Evolutionary conservation across 2,329 filamentous ascomycete species (phyloP).

Genomic region (Aaosphaeria pasadenensis): DNA sequence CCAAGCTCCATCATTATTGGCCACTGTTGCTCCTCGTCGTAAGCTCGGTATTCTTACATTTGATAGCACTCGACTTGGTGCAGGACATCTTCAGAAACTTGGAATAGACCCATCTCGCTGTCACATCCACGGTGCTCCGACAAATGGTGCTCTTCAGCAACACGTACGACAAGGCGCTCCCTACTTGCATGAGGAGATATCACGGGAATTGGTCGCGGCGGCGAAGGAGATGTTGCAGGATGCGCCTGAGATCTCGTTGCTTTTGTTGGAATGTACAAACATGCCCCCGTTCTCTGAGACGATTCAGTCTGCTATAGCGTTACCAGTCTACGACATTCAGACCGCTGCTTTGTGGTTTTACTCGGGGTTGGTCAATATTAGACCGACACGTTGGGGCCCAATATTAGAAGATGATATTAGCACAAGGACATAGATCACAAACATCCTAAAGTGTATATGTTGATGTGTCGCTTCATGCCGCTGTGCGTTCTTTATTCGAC

Average conservation of each 20-base stretch:
- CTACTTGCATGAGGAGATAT: background rate
- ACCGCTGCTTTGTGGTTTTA: conserved; percentile 38
- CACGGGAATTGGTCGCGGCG: background rate
- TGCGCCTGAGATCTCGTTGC: conserved; percentile 19
- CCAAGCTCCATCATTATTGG: conserved; percentile 32
- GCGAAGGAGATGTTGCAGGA: conserved; percentile 11
- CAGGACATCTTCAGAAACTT: background rate
- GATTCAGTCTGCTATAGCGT: conserved; percentile 24
- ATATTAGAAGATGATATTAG: too few species aligned
- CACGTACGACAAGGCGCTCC: background rate
- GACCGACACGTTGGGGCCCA: background rate
- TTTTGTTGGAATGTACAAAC: conserved; percentile 37
- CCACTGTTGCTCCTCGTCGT: conserved; percentile 14
- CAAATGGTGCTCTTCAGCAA: background rate
- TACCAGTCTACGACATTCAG: conserved; percentile 29
- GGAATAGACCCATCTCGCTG: background rate
- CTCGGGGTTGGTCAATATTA: conserved; percentile 22
- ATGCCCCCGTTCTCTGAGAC: conserved; percentile 36
- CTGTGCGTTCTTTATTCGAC: too few species aligned
- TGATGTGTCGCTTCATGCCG: too few species aligned
- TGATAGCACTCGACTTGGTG: background rate
- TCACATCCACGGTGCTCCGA: background rate
- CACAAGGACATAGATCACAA: too few species aligned
- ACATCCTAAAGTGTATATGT: too few species aligned
- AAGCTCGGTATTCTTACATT: background rate